Evolutionary conservation across 257 asterid genomes (phyloP), one percentile per base, ranked within the genome.

Genomic region (Apocynum venetum): DNA sequence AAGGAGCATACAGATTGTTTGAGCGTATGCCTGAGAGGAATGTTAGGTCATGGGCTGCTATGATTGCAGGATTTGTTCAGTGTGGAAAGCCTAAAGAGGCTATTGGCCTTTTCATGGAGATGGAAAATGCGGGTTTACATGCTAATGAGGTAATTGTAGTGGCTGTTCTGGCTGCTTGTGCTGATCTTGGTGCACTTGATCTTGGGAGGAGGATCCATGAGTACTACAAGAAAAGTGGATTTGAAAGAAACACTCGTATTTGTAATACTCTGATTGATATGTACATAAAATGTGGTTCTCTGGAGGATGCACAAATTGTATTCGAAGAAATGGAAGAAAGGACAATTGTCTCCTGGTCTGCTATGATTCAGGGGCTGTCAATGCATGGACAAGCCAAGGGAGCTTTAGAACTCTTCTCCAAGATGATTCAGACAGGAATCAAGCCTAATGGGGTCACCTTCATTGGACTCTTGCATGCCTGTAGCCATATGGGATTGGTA

Each of bases 291-390:
- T 89, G 96, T 75, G 96, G 97, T 59, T 85, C 86, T 77, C 65
- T 90, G 64, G 78, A 89, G 67, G 85, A 83, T 61, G 94, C 96
- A n/a, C 67, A 5, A 20, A 76, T 17, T 72, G 89, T 90, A 25
- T 92, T 92, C 13, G 76, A 77, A 69, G 85, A 75, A 35, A 84
- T 90, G 90, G 79, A 86, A 36, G 86, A 79, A 57, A 83, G 82
- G 4, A 86, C 93, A 4, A 65, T 92, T 56, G 77, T 92, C 78
- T 86, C 94, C 6, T 92, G 94, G 93, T 90, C 93, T 52, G 81
- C 96, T 71, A 92, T 92, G 91, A 89, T 92, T 68, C 93, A 85
- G 68, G 96, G 96, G 76, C 84, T 87, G 25, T 93, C 96, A 56
- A 81, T 92, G 73, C 91, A 92, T 64, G 97, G 96, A 35, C 81